A percentile compares a stretch with the other conserved stretches of the same genome.
phyloP scores from a whole-genome alignment of 73 alveolate species.

The Tetrahymena thermophila region DNA sequence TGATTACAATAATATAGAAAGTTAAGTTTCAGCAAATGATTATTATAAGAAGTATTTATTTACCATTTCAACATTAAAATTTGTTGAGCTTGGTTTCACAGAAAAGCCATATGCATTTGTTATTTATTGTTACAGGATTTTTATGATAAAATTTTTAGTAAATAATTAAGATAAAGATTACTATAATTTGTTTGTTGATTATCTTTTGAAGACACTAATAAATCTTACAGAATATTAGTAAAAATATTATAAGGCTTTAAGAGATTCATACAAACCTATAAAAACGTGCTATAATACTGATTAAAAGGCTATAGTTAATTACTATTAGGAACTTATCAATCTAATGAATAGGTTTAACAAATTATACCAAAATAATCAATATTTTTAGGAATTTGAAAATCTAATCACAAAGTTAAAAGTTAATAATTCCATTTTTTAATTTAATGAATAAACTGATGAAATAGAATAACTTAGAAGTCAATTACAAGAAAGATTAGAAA shows the following conservation, averaged over 20 bases:
- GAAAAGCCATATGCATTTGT: not conserved
- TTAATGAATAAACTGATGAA: not conserved
- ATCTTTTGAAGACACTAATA: not conserved
- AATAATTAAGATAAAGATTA: not conserved
- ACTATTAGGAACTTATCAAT: not conserved
- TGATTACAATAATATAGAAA: not conserved
- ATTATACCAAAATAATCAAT: not conserved
- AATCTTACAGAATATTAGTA: not conserved
- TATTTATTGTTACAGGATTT: not conserved
- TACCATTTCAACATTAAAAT: not conserved
- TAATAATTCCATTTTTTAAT: not conserved
- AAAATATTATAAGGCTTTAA: not conserved
- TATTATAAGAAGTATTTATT: no score
- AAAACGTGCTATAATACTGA: not conserved
- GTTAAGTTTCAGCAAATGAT: not conserved
- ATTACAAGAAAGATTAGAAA: not conserved
- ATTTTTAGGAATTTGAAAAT: not conserved
- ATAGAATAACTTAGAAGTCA: not conserved
- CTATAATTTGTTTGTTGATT: not conserved
- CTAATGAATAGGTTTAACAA: not conserved
- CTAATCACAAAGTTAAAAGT: not conserved
- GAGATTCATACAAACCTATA: not conserved
- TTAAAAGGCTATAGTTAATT: not conserved
- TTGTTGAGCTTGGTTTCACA: not conserved
- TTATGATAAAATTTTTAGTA: not conserved